Base-by-base conservation (phyloP, 2,329 filamentous ascomycete genomes). In the Talaromyces sp. region DNA sequence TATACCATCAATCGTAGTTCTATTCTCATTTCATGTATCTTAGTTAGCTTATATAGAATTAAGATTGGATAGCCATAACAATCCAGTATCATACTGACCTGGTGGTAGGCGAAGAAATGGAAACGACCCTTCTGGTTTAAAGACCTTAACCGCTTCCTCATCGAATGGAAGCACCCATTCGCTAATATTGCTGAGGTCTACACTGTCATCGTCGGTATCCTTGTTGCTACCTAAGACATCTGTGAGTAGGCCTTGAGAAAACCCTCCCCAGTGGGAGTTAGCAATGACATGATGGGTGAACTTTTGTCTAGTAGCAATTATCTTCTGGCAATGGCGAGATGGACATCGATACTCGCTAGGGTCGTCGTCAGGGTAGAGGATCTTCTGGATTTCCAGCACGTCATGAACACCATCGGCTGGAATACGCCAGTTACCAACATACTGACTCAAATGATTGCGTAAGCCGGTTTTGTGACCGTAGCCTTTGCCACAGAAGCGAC, bases 321-420 rank as follows among this genome's bases (percentile, higher is more conserved):
- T 37, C 10, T 2, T 13, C n/a, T 19, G 19, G 3, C 50, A 54
- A 22, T 19, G 8, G 24, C 62, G 56, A 41, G 33, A 22, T 35
- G 62, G 62, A 33, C 62, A 63, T 9, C 7, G 37, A 43, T 63
- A 63, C 24, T 43, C n/a, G 7, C 9, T 31, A 9, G 19, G n/a
- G 1, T 52, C 31, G 11, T 58, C 43, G 19, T 19, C 50, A 8
- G 16, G n/a, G n/a, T 33, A 45, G 37, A 54, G 37, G 19, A 24
- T 19, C n/a, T 37, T 33, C 16, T 50, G 14, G n/a, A 68, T 70
- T 24, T 65, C 22, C 58, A 68, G 60, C 47, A 67, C 68, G 41
- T 70, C 67, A 27, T 70, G 68, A 16, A 67, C 13, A 2, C 68
- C 68, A 48, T 70, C 68, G 31, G 67, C 67, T 9, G 67, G 68